Conservation (phyloP, 495 filamentous ascomycete genomes). For the Neurospora hispaniola region DNA sequence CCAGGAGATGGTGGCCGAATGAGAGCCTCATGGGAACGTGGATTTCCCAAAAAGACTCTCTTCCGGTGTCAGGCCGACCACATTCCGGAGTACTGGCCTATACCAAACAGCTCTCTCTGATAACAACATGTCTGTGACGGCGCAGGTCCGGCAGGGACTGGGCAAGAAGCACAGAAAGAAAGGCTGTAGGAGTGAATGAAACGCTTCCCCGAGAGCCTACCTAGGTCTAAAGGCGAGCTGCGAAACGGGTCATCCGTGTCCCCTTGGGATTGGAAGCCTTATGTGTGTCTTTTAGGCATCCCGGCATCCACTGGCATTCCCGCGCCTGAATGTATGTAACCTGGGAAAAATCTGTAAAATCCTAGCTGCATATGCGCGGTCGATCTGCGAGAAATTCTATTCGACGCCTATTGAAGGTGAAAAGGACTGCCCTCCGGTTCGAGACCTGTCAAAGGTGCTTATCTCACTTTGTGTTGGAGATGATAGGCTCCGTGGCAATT, state of each 20-base stretch:
- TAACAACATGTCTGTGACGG: no score
- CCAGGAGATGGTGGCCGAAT: no score
- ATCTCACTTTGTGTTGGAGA: background rate
- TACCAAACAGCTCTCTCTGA: no score
- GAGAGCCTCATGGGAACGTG: no score
- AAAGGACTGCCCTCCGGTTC: background rate
- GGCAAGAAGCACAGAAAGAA: no score
- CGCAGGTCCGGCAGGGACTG: no score
- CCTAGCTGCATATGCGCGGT: background rate
- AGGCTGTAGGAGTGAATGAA: no score
- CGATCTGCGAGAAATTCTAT: background rate
- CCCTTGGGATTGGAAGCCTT: background rate
- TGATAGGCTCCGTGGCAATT: background rate
- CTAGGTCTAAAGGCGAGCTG: background rate
- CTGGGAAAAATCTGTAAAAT: no score
- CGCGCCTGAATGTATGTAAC: no score
- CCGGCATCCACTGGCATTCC: background rate
- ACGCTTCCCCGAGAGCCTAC: background rate
- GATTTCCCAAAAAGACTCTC: no score
- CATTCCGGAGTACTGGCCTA: no score
- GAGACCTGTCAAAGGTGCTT: background rate
- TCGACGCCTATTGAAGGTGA: background rate
- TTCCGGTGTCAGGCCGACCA: no score
- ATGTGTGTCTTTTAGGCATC: background rate
- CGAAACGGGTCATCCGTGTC: background rate